These are phyloP conservation scores for Candida incommunis DNA, from an alignment of 805 yeast species.

Conservation along the genomic window DNA sequence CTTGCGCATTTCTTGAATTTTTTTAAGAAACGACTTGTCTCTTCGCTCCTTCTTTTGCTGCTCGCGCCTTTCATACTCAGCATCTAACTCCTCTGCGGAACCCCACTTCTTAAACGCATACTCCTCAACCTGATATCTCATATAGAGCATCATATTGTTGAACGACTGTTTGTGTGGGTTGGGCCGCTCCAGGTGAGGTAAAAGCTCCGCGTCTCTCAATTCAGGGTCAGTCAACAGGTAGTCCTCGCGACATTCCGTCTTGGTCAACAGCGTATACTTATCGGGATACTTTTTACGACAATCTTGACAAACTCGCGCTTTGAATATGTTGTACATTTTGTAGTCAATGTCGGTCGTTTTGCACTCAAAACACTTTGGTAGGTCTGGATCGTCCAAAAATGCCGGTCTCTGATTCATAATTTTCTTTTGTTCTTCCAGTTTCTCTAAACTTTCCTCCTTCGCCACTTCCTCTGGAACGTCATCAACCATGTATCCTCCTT, in stretches of 20 bases:
- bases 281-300: constrained; percentile 69
- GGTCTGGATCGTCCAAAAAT: constrained; percentile 42
- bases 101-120: constrained; percentile 94
- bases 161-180: constrained; percentile 87
- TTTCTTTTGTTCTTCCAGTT: constrained; percentile 22
- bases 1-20: constrained; percentile 75
- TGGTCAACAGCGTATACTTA: constrained; percentile 79
- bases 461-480: constrained; percentile 18
- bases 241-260: constrained; percentile 90
- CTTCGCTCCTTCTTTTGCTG: constrained; percentile 53
- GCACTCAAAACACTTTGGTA: constrained; percentile 80
- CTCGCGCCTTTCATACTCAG: constrained; percentile 85
- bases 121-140: constrained; percentile 86
- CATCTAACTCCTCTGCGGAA: constrained; percentile 71
- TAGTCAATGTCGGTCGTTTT: constrained; percentile 68
- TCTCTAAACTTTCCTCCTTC: constrained; percentile 13
- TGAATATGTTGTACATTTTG: constrained; percentile 53
- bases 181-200: constrained; percentile 74
- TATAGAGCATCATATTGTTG: constrained; percentile 82
- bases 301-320: constrained; percentile 60
- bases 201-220: constrained; percentile 48
- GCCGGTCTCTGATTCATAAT: constrained; percentile 9
- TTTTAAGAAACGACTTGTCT: constrained; percentile 66
- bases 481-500: constrained; percentile 68
- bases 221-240: constrained; percentile 91